phyloP scores from a whole-genome alignment of 2,329 filamentous ascomycete species.

The Exserohilum turcica region DNA sequence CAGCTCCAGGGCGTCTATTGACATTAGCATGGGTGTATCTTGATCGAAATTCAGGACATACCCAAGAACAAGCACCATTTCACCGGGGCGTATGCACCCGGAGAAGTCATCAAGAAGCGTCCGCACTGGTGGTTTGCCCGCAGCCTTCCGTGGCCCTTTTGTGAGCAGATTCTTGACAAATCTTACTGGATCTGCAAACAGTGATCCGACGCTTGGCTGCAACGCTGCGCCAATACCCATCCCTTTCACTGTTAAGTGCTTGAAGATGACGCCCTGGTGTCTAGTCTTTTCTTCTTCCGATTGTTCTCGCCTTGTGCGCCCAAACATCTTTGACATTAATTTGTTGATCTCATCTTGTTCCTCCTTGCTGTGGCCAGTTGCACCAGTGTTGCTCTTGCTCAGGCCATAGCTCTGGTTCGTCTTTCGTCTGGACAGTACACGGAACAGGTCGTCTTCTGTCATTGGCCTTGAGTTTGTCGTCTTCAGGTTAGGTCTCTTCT shows the following conservation, averaged over 20 bases:
- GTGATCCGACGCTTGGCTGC: conserved; percentile 65
- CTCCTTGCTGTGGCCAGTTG: conserved; percentile 29
- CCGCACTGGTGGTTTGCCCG: conserved; percentile 61
- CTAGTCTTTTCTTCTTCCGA: conserved; percentile 72
- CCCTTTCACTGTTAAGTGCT: conserved; percentile 66
- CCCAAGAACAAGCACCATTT: conserved; percentile 73
- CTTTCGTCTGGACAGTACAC: conserved; percentile 56
- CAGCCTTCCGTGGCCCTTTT: conserved; percentile 49
- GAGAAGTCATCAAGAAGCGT: conserved; percentile 69
- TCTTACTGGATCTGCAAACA: conserved; percentile 63
- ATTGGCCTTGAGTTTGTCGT: conserved; percentile 35
- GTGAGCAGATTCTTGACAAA: conserved; percentile 58
- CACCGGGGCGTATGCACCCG: conserved; percentile 73
- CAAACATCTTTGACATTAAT: conserved; percentile 74
- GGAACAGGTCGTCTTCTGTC: conserved; percentile 61
- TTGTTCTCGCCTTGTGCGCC: conserved; percentile 65
- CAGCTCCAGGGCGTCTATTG: conserved; percentile 63
- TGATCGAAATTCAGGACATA: not conserved
- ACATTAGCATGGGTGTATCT: not conserved
- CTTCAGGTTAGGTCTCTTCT: conserved; percentile 27
- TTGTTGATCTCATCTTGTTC: conserved; percentile 62
- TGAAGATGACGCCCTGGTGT: conserved; percentile 71
- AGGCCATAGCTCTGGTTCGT: conserved; percentile 42
- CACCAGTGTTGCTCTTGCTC: conserved; percentile 30
- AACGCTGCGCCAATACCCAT: conserved; percentile 65